Evolutionary conservation across 495 filamentous ascomycete species (phyloP), one percentile per base, ranked within the genome.

Genomic region (Aspergillus kassunensis): DNA sequence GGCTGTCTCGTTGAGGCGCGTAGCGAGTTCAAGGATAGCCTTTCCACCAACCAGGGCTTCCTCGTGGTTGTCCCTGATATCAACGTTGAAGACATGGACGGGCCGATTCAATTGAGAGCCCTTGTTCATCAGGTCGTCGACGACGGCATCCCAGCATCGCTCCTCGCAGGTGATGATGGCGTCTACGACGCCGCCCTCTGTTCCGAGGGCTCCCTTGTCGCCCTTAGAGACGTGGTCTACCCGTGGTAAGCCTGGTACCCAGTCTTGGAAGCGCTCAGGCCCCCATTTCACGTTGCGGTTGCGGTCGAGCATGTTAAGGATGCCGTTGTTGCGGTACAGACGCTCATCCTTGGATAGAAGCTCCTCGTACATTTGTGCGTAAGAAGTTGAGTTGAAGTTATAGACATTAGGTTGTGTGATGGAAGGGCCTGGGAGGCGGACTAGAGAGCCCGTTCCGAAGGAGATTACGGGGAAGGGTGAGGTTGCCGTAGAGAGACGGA

Each of bases 221-320:
- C 74, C 76, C 56, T 78, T 75, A 16, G 67, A 58, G 18, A 75
- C 56, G 40, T 73, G 70, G 25, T 81, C 86, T 13, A 91, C 62
- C 48, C 95, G 78, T 11, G 95, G 92, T 56, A 86, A 72, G 0
- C 95, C 95, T 6, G 95, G 75, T 20, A 88, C 80, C 93, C 95
- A 99, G 67, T 99, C 91, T 66, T 99, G 95, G 89, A 95, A 99
- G 40, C 95, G 82, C 70, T 99, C 95, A 1, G 95, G 95, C 3
- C 88, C 89, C 81, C 84, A 91, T 74, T 99, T 99, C 60, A 99
- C 85, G 30, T 79, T 77, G 46, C 89, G 81, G 60, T 99, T 99
- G 51, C 95, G 83, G 52, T 89, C 90, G 16, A 99, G 79, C 95
- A 99, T 97, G 62, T 90, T 91, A 36, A 99, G 72, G 35, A 97